Conservation (phyloP, 2,329 filamentous ascomycete genomes). For the Phialophora tarda region DNA sequence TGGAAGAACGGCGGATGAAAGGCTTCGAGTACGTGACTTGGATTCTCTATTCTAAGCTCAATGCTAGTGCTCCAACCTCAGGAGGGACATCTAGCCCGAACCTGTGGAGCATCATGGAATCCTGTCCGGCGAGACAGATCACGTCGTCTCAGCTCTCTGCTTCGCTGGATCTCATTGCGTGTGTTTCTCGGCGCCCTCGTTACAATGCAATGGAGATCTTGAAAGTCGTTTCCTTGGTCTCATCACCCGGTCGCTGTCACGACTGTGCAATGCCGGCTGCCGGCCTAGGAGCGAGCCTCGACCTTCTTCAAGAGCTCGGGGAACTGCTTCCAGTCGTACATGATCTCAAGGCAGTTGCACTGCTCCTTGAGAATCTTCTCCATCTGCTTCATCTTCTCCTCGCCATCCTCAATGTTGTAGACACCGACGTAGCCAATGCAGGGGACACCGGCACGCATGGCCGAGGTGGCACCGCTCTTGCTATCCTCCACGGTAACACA, state of each 20-base stretch:
- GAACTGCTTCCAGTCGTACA: constrained; percentile 58
- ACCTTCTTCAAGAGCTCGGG: constrained; percentile 51
- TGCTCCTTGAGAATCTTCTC: constrained; percentile 68
- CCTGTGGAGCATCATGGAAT: neutral
- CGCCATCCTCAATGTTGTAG: constrained; percentile 68
- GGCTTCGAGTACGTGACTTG: neutral
- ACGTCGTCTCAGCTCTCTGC: neutral
- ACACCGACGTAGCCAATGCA: constrained; percentile 86
- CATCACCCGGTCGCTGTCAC: neutral
- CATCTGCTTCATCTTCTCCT: constrained; percentile 75
- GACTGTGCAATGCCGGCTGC: constrained; percentile 2
- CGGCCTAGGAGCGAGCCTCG: constrained; percentile 41
- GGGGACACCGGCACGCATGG: constrained; percentile 77
- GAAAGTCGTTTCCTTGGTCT: neutral
- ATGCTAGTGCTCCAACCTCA: neutral
- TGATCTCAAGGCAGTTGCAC: constrained; percentile 54
- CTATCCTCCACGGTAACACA: constrained; percentile 86
- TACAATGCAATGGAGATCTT: neutral
- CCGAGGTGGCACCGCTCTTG: constrained; percentile 82
- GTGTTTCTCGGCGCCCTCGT: neutral
- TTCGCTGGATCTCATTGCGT: constrained; percentile 2
- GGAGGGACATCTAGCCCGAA: neutral
- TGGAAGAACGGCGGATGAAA: neutral
- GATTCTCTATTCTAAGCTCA: constrained; percentile 1
- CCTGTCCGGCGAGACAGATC: neutral